These are phyloP conservation scores for Aspergillus sp. DNA, from an alignment of 2,329 filamentous ascomycete species.

Conservation along the genomic window DNA sequence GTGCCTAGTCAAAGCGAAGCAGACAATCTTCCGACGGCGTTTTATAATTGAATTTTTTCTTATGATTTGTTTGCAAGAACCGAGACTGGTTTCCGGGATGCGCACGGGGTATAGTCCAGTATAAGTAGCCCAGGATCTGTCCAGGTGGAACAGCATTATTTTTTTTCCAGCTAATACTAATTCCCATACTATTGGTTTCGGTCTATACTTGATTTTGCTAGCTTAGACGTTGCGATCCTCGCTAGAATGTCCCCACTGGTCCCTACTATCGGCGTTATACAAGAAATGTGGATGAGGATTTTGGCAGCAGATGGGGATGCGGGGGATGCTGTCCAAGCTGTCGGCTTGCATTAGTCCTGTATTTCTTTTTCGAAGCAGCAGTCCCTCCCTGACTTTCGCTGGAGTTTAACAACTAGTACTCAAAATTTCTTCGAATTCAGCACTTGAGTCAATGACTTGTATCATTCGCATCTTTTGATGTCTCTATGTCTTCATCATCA, in stretches of 20 bases:
- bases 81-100: constrained; percentile 5
- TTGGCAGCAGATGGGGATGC: constrained; percentile 5
- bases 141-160: not conserved
- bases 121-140: not conserved
- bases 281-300: constrained; percentile 2
- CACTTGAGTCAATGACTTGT: not conserved
- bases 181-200: not conserved
- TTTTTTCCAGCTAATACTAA: not conserved
- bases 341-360: constrained; percentile 3
- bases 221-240: constrained; percentile 8
- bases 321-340: constrained; percentile 7
- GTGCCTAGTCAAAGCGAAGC: not conserved
- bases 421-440: too few species aligned
- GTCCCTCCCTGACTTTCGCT: too few species aligned
- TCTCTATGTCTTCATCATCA: not conserved
- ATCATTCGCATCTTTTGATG: not conserved
- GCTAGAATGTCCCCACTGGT: constrained; percentile 7
- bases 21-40: not conserved
- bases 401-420: too few species aligned
- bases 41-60: constrained; percentile 1
- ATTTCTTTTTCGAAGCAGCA: not conserved
- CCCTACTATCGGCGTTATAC: not conserved
- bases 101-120: not conserved
- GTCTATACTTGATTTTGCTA: not conserved
- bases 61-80: constrained; percentile 1